A percentile compares a stretch with the other conserved stretches of the same genome.
These are phyloP conservation scores for Chenopodium berlandieri DNA, from an alignment of 148 eudicot genomes.

Conservation along the genomic window DNA sequence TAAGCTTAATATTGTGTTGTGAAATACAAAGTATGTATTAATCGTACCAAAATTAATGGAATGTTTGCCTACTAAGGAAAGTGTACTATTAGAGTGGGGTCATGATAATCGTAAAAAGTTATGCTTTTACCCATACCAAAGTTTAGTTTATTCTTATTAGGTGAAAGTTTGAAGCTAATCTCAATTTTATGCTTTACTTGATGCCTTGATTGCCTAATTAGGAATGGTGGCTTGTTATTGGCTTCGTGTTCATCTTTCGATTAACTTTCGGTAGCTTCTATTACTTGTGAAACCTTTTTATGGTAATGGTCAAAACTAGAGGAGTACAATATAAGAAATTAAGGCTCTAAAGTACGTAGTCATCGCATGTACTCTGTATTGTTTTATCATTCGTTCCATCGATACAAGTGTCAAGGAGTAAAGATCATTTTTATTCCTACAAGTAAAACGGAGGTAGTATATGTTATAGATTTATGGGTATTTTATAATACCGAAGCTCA, in stretches of 20 bases:
- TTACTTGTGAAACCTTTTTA: neutral
- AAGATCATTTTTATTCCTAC: too few species aligned
- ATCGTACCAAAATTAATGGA: constrained; percentile 16
- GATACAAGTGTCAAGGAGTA: too few species aligned
- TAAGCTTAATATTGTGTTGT: neutral
- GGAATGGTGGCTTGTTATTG: neutral
- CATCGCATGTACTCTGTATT: too few species aligned
- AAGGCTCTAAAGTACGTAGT: too few species aligned
- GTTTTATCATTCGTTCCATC: too few species aligned
- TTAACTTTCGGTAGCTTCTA: constrained; percentile 6
- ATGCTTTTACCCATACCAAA: constrained; percentile 41
- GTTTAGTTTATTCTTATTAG: constrained; percentile 37
- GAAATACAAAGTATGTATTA: neutral
- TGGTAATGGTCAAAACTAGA: too few species aligned
- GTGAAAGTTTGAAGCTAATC: constrained; percentile 17
- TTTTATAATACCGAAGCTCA: too few species aligned
- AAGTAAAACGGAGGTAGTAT: too few species aligned
- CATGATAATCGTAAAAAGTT: constrained; percentile 20
- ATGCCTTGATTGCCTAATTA: neutral
- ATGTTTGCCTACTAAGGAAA: constrained; percentile 48
- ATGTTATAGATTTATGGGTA: too few species aligned
- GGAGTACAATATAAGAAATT: too few species aligned
- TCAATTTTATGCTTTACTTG: constrained; percentile 34
- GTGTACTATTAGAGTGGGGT: constrained; percentile 2
- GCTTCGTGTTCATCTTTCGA: neutral